A percentile compares a stretch with the other conserved stretches of the same genome.
Conservation (phyloP, 2,329 filamentous ascomycete genomes). For the Botrytis squamosa region DNA sequence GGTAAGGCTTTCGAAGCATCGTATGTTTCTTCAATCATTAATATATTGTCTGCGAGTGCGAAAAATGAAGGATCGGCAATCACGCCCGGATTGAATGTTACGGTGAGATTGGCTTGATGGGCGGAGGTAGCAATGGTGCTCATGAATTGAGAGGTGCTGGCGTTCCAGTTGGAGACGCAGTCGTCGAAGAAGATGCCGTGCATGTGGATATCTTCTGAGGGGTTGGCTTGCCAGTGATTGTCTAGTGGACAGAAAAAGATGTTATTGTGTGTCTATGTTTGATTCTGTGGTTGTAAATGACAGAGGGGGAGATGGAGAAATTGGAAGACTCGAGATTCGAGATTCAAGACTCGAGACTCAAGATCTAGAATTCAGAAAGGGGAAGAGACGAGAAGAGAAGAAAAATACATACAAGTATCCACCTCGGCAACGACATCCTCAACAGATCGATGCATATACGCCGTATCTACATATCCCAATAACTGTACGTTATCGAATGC, state of each 20-base stretch:
- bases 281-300: neutral
- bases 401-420: neutral
- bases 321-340: neutral
- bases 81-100: neutral
- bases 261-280: too few relatives aligned
- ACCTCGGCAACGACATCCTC: neutral
- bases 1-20: neutral
- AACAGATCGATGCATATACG: neutral
- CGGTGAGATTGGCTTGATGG: neutral
- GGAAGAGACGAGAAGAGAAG: too few relatives aligned
- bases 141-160: neutral
- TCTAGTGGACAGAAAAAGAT: neutral
- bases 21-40: neutral
- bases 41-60: neutral
- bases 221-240: neutral
- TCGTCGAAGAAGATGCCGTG: conserved; percentile 12
- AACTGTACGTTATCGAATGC: neutral
- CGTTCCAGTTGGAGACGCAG: neutral
- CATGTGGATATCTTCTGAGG: neutral
- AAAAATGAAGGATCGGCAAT: neutral
- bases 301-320: neutral
- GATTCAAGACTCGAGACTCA: neutral
- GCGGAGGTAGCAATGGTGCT: neutral
- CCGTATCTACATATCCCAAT: neutral
- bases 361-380: neutral